A percentile compares a stretch with the other conserved stretches of the same genome.
Evolutionary conservation across 345 rosid genomes (phyloP).

Genomic region (Syzygium jambos): DNA sequence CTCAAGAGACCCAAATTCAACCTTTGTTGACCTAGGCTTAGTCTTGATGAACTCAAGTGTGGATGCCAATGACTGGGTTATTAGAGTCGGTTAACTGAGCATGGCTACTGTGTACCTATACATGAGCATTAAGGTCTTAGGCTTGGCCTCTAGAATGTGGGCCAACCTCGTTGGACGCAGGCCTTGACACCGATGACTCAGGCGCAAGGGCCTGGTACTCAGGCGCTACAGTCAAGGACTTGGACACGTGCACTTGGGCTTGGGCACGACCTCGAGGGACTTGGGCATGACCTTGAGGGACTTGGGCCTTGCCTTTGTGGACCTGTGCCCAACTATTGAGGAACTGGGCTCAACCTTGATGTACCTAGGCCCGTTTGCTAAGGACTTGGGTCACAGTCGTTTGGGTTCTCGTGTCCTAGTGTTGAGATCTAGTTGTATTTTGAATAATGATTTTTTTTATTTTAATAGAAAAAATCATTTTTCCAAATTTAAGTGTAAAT

Average conservation of each 20-base stretch:
- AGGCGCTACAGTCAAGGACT: background rate
- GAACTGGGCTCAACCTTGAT: background rate
- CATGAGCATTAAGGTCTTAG: background rate
- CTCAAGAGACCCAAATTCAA: background rate
- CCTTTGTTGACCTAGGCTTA: background rate
- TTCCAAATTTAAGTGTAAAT: background rate
- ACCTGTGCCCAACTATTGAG: background rate
- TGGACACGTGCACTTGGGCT: too few species aligned
- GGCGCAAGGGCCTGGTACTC: accelerated
- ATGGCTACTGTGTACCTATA: background rate
- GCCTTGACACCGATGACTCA: background rate
- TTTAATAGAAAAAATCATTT: background rate
- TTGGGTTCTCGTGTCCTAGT: too few species aligned
- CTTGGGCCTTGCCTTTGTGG: background rate
- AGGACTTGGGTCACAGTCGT: background rate
- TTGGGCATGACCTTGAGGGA: background rate
- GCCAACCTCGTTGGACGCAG: background rate
- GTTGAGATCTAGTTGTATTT: too few species aligned
- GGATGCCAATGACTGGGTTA: background rate
- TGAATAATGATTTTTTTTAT: too few species aligned
- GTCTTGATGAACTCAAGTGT: background rate
- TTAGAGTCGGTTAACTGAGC: accelerated
- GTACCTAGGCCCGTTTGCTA: background rate
- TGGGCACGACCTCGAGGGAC: background rate
- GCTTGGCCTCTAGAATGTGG: background rate